Evolutionary conservation across 495 filamentous ascomycete species (phyloP).

Genomic region (Apodospora peruviana): DNA sequence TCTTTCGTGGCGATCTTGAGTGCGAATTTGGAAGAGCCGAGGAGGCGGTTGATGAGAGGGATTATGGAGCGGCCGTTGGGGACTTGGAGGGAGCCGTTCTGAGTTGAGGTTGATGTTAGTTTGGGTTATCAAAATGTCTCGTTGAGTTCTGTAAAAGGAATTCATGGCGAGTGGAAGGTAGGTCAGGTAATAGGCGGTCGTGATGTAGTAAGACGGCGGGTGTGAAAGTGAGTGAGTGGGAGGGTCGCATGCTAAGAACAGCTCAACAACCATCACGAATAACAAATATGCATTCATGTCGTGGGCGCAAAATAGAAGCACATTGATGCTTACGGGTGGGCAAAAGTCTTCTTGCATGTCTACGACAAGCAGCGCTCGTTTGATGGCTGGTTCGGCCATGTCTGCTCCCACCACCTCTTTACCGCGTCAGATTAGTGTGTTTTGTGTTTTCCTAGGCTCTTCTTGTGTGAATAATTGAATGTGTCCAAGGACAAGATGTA

Average conservation of each 20-base stretch:
- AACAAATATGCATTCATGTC: too few relatives aligned
- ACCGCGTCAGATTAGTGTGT: background rate
- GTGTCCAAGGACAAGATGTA: too few relatives aligned
- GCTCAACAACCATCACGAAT: too few relatives aligned
- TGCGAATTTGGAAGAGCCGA: slow-evolving; percentile 61
- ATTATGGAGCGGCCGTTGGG: slow-evolving; percentile 62
- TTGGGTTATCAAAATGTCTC: background rate
- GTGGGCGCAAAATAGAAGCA: too few relatives aligned
- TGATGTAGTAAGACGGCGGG: background rate
- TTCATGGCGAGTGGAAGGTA: background rate
- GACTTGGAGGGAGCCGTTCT: slow-evolving; percentile 83
- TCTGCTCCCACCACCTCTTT: background rate
- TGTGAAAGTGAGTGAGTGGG: background rate
- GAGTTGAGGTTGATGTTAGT: background rate
- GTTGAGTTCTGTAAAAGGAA: background rate
- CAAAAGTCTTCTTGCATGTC: slow-evolving; percentile 98
- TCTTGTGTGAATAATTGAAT: too few relatives aligned
- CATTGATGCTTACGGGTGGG: slow-evolving; percentile 76
- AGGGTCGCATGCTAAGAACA: background rate
- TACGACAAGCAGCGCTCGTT: slow-evolving; percentile 53
- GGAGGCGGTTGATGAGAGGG: slow-evolving; percentile 67
- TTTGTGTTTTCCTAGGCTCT: too few relatives aligned
- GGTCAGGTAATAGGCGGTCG: background rate
- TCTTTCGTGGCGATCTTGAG: slow-evolving; percentile 80
- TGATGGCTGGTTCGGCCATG: background rate